These are phyloP conservation scores for Grigorovia jiainica DNA, from an alignment of 805 yeast species.

Conservation along the genomic window DNA sequence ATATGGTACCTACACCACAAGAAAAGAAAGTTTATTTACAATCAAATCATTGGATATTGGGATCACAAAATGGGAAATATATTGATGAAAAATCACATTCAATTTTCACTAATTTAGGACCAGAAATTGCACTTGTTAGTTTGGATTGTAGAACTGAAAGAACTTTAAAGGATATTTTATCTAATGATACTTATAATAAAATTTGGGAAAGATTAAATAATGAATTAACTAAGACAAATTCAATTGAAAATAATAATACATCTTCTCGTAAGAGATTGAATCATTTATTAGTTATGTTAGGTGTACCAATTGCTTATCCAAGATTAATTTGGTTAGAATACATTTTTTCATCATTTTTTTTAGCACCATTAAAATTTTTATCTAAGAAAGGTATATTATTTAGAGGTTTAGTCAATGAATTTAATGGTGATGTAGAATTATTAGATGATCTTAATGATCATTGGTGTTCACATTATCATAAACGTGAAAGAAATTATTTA, in stretches of 20 bases:
- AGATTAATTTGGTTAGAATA: conserved; percentile 85
- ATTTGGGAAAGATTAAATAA: conserved; percentile 50
- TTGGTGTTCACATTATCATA: conserved; percentile 90
- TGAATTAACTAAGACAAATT: conserved; percentile 41
- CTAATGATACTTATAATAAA: conserved; percentile 44
- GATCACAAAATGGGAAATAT: conserved; percentile 45
- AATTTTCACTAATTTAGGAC: conserved; percentile 63
- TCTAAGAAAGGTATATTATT: conserved; percentile 54
- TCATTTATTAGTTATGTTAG: conserved; percentile 75
- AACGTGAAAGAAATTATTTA: conserved; percentile 69
- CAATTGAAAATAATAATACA: too few relatives aligned
- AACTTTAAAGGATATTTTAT: conserved; percentile 46
- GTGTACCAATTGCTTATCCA: conserved; percentile 94
- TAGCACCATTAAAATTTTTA: conserved; percentile 55
- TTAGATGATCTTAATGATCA: conserved; percentile 92
- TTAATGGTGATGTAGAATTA: conserved; percentile 85
- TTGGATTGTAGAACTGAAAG: conserved; percentile 93
- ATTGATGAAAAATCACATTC: conserved; percentile 63
- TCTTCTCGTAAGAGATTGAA: conserved; percentile 38
- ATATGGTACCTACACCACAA: conserved; percentile 40
- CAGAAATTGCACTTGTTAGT: conserved; percentile 61
- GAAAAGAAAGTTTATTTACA: conserved; percentile 31
- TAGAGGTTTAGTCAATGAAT: conserved; percentile 75
- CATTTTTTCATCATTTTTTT: conserved; percentile 49
- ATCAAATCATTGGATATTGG: conserved; percentile 55